phyloP scores from a whole-genome alignment of 2,329 filamentous ascomycete species.

The Colletotrichum sp. region DNA sequence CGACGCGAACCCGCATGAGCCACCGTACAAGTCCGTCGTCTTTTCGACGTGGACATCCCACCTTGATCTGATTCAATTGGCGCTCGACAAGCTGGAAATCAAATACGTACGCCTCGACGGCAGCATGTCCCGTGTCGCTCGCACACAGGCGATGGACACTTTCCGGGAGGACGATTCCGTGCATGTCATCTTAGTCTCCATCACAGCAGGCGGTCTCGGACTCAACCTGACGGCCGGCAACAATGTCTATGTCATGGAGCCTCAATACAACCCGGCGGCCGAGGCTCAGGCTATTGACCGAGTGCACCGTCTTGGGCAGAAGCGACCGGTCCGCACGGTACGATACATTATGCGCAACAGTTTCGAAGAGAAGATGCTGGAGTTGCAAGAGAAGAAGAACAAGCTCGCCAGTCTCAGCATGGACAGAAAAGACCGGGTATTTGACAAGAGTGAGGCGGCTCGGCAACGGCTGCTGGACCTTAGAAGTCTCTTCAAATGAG shows the following conservation, averaged over 20 bases:
- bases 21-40: slow-evolving; percentile 88
- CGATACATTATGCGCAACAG: slow-evolving; percentile 89
- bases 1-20: slow-evolving; percentile 62
- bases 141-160: slow-evolving; percentile 74
- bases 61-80: slow-evolving; percentile 87
- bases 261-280: slow-evolving; percentile 94
- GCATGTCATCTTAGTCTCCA: slow-evolving; percentile 86
- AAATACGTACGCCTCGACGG: slow-evolving; percentile 85
- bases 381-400: slow-evolving; percentile 91
- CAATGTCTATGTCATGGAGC: slow-evolving; percentile 96
- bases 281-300: slow-evolving; percentile 95
- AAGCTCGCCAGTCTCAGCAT: slow-evolving; percentile 87
- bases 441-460: slow-evolving; percentile 58
- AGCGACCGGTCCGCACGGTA: slow-evolving; percentile 82
- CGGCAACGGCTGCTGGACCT: slow-evolving; percentile 66
- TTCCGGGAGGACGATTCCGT: slow-evolving; percentile 77
- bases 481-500: slow-evolving; percentile 60
- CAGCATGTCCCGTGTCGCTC: slow-evolving; percentile 77
- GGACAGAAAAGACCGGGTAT: slow-evolving; percentile 62
- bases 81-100: slow-evolving; percentile 71
- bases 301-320: slow-evolving; percentile 90
- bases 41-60: slow-evolving; percentile 98
- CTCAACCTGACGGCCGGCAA: slow-evolving; percentile 88
- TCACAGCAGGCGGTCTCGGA: slow-evolving; percentile 89
- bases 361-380: slow-evolving; percentile 93